A percentile compares a stretch with the other conserved stretches of the same genome.
Conservation (phyloP, 768 basidiomycete genomes). For the Serendipita vermifera region DNA sequence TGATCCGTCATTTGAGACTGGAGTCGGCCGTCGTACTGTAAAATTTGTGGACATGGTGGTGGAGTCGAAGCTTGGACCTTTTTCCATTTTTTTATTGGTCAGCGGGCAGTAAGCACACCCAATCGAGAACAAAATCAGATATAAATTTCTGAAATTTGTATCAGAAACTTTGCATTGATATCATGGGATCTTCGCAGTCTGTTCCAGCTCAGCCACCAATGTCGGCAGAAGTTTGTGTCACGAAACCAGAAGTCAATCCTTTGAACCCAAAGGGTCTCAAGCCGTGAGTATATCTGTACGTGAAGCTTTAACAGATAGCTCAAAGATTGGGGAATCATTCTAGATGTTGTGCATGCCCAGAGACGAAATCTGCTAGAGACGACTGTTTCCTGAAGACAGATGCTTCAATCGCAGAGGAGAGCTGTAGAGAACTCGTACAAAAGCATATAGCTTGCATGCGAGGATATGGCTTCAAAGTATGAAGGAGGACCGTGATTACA, state of each 20-base stretch:
- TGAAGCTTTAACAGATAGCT: background rate
- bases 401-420: slow-evolving; percentile 49
- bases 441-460: slow-evolving; percentile 87
- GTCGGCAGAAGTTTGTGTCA: slow-evolving; percentile 13
- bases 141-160: too few species aligned
- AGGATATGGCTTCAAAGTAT: slow-evolving; percentile 69
- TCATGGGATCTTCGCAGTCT: background rate
- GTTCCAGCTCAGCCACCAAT: background rate
- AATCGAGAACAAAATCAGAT: too few species aligned
- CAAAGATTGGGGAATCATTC: background rate
- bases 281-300: slow-evolving; percentile 47
- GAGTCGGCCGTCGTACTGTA: slow-evolving; percentile 69
- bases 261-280: slow-evolving; percentile 91
- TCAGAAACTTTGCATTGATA: background rate
- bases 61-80: background rate
- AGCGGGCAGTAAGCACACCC: background rate
- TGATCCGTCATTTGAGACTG: slow-evolving; percentile 47
- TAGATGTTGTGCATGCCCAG: slow-evolving; percentile 93
- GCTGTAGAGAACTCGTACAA: slow-evolving; percentile 69
- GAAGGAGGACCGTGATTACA: too few species aligned
- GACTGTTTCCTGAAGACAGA: slow-evolving; percentile 81
- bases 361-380: slow-evolving; percentile 85
- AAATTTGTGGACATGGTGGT: slow-evolving; percentile 28
- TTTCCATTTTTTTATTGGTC: background rate
- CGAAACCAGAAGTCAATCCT: slow-evolving; percentile 40